Evolutionary conservation across 768 basidiomycete genomes (phyloP).

Genomic region (Dacryopinax spathularia): DNA sequence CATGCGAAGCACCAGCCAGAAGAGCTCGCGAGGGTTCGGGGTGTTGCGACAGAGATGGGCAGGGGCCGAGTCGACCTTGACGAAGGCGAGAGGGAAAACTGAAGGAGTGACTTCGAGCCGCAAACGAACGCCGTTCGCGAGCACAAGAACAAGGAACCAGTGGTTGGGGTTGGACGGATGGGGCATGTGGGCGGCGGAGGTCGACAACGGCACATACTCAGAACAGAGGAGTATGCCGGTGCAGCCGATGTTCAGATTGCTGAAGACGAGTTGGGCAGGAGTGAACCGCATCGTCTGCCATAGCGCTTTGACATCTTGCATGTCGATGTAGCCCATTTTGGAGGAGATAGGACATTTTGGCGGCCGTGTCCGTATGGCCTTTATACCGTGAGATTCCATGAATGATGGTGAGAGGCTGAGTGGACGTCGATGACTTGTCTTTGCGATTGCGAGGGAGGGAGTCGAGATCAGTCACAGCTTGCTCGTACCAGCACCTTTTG

Average conservation of each 20-base stretch:
- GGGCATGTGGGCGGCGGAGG: background rate
- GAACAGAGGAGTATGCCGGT: background rate
- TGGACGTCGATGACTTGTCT: no score
- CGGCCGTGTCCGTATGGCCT: no score
- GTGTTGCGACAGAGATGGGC: background rate
- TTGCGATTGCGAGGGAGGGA: no score
- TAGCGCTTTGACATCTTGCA: background rate
- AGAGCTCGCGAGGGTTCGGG: background rate
- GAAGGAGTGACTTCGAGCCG: background rate
- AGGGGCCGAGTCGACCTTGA: background rate
- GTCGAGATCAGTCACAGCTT: background rate
- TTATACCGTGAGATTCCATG: no score
- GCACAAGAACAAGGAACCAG: background rate
- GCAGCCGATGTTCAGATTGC: background rate
- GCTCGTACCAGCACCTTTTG: background rate
- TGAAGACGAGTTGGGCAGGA: background rate
- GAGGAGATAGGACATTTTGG: no score
- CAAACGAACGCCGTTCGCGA: background rate
- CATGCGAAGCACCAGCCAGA: background rate
- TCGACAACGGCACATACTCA: background rate
- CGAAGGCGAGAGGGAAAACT: background rate
- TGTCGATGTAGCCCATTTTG: slow-evolving; percentile 1
- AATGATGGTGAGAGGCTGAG: no score
- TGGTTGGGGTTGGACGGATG: background rate
- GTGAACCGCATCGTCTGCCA: background rate